Conservation (phyloP, 306 rosid species). For the Sechiopsis laciniata region DNA sequence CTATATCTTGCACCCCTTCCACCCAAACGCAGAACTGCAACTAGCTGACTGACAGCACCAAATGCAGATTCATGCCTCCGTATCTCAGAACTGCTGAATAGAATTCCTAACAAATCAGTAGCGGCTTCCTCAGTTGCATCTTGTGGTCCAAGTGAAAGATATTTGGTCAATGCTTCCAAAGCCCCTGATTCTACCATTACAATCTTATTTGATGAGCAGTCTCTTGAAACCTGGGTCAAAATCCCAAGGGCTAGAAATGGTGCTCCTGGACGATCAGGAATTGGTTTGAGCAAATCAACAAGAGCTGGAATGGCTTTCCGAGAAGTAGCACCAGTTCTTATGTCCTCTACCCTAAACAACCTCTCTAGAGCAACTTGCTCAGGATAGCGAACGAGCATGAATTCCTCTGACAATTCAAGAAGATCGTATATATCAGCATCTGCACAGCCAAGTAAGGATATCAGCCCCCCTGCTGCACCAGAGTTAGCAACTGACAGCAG, state of each 20-base stretch:
- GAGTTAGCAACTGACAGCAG: conserved; percentile 95
- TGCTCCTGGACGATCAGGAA: conserved; percentile 99
- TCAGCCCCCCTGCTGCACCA: conserved; percentile 93
- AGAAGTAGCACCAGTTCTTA: conserved; percentile 89
- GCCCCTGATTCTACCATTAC: conserved; percentile 97
- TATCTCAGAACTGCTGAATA: conserved; percentile 91
- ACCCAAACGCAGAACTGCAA: conserved; percentile 95
- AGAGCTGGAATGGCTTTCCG: conserved; percentile 95
- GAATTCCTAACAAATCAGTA: conserved; percentile 83
- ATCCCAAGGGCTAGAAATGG: conserved; percentile 88
- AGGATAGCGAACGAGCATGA: conserved; percentile 74
- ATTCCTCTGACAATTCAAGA: conserved; percentile 84
- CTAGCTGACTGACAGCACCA: conserved; percentile 93
- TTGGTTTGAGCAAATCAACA: conserved; percentile 98
- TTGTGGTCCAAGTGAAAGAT: conserved; percentile 92
- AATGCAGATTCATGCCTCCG: conserved; percentile 85
- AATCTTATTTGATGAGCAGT: conserved; percentile 78
- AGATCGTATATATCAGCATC: conserved; percentile 83
- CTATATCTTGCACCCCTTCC: conserved; percentile 95
- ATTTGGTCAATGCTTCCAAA: conserved; percentile 86
- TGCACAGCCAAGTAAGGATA: conserved; percentile 92
- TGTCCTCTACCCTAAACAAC: conserved; percentile 94
- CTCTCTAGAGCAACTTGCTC: conserved; percentile 97
- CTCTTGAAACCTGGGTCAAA: conserved; percentile 79
- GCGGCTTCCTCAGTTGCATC: conserved; percentile 99